phyloP scores from a whole-genome alignment of 768 basidiomycete species.

The Astraeus odoratus region DNA sequence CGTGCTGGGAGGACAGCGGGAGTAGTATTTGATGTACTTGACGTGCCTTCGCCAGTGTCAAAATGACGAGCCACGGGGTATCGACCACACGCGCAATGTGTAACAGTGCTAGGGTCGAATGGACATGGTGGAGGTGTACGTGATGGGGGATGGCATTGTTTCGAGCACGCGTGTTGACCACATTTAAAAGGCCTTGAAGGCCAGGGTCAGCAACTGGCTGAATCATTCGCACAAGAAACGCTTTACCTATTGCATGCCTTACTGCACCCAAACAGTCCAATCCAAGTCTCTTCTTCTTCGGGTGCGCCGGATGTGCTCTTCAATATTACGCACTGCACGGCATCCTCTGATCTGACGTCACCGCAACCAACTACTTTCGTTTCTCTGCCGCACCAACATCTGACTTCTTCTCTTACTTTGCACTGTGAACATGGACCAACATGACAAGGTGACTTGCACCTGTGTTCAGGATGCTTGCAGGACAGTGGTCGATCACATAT shows the following conservation, averaged over 20 bases:
- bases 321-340: slow-evolving; percentile 20
- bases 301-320: slow-evolving; percentile 17
- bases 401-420: slow-evolving; percentile 39
- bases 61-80: slow-evolving; percentile 33
- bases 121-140: slow-evolving; percentile 57
- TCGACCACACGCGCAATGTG: slow-evolving; percentile 80
- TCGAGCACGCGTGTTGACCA: slow-evolving; percentile 64
- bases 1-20: slow-evolving; percentile 34
- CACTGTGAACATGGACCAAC: slow-evolving; percentile 69
- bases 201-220: background rate
- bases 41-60: slow-evolving; percentile 23
- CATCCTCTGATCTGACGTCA: slow-evolving; percentile 41
- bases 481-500: slow-evolving; percentile 39
- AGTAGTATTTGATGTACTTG: background rate
- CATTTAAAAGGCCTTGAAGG: slow-evolving; percentile 62
- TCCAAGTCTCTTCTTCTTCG: slow-evolving; percentile 47
- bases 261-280: slow-evolving; percentile 59
- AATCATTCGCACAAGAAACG: slow-evolving; percentile 8
- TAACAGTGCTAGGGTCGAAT: slow-evolving; percentile 57
- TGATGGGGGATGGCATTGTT: slow-evolving; percentile 73
- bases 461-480: slow-evolving; percentile 63
- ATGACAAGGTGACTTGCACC: slow-evolving; percentile 68
- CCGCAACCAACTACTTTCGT: slow-evolving; percentile 59
- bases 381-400: slow-evolving; percentile 80
- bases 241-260: slow-evolving; percentile 52